Conservation (phyloP, 2,329 filamentous ascomycete genomes). For the Emmonsiellopsis sp. region DNA sequence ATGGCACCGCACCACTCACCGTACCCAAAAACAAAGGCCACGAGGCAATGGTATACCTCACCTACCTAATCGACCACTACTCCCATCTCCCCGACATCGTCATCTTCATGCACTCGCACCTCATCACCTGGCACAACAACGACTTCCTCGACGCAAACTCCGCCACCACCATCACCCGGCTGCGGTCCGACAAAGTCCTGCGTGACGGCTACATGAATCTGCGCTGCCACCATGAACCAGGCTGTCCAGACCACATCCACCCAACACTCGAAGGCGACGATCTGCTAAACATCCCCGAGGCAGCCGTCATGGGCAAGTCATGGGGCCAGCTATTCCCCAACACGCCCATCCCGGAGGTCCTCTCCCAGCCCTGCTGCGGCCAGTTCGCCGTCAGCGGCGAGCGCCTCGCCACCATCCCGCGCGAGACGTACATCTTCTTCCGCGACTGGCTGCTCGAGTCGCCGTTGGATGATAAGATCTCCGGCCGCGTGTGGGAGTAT, state of each 20-base stretch:
- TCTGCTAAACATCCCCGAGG: constrained; percentile 37
- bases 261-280: constrained; percentile 26
- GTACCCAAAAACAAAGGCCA: constrained; percentile 51
- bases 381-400: constrained; percentile 54
- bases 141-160: constrained; percentile 43
- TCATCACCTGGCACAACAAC: constrained; percentile 52
- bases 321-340: constrained; percentile 41
- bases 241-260: constrained; percentile 51
- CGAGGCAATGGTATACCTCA: constrained; percentile 54
- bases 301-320: constrained; percentile 34
- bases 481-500: constrained; percentile 54
- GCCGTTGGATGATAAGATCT: constrained; percentile 44
- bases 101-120: constrained; percentile 52
- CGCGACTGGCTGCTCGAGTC: constrained; percentile 52
- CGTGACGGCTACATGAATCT: constrained; percentile 50
- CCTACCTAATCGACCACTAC: constrained; percentile 55
- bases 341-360: constrained; percentile 36
- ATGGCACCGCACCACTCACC: constrained; percentile 39
- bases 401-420: constrained; percentile 45
- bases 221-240: constrained; percentile 49
- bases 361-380: constrained; percentile 54
- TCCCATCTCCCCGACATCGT: constrained; percentile 49
- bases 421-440: constrained; percentile 46
- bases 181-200: constrained; percentile 43
- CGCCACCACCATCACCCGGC: constrained; percentile 39